Base-by-base conservation (phyloP, 768 basidiomycete genomes). In the Pleurotus cornucopiae region DNA sequence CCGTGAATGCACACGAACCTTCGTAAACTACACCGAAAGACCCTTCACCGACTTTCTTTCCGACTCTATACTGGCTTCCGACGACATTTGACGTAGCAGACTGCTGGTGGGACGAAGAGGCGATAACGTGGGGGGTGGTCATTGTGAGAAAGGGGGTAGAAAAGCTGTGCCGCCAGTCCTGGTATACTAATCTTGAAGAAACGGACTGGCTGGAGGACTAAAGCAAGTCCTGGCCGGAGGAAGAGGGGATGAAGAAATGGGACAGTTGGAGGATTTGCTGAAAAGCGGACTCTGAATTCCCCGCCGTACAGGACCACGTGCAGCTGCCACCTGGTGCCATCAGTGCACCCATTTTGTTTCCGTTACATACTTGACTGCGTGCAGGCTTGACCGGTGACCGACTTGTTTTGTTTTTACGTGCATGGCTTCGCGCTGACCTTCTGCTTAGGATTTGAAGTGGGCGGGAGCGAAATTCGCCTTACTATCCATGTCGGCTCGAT, bases 31-130 rank as follows among this genome's bases (percentile, higher is more conserved):
- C 96, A 65, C 96, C 96, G 69, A 99, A 99, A n/a, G 89, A 91
- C 49, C 96, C 96, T 74, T 99, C 96, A 47, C 96, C 96, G 69
- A 98, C 96, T 85, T 98, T 98, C 82, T 96, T 94, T 49, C 96
- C 96, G 51, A 98, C 94, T 60, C 90, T 82, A 68, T 84, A 91
- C 69, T 90, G 84, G 64, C 78, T 84, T 43, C 89, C 89, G 57
- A 91, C 86, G 69, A 91, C 83, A 70, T 85, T 88, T 40, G 79
- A 79, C 25, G 81, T 77, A 47, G 83, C 74, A 46, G 84, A 78
- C 65, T 84, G 82, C 51, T 82, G 84, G 71, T 88, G 86, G 18
- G 74, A 75, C 45, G 84, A 88, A 40, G 89, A 88, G 48, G 89
- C 84, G 62, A 91, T 87, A 69, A 91, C 87, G 76, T 91, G 89